Percentiles rank a stretch among this genome's conserved stretches.
Conservation (phyloP, 805 yeast genomes). For the Saccharomycopsis sp. region DNA sequence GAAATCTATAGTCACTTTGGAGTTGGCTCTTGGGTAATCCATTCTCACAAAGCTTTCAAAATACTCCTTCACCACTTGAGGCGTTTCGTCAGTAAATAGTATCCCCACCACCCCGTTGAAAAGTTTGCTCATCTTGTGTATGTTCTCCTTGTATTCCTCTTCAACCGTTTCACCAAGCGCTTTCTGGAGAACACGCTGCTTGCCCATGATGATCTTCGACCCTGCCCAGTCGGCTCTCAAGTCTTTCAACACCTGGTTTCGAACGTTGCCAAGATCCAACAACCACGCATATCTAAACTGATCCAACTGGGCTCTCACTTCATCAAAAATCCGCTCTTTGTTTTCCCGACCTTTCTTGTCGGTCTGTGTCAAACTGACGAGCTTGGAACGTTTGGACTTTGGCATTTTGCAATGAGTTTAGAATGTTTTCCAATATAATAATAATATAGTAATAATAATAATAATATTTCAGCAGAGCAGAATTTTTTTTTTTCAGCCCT, state of each 20-base stretch:
- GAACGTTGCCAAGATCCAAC: conserved; percentile 78
- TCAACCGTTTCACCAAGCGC: conserved; percentile 83
- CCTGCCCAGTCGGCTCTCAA: conserved; percentile 91
- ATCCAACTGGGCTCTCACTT: conserved; percentile 75
- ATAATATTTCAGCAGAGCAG: too few species aligned
- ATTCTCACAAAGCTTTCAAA: conserved; percentile 67
- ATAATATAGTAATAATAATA: too few species aligned
- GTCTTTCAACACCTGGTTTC: conserved; percentile 92
- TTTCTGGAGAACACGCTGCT: conserved; percentile 85
- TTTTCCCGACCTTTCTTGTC: conserved; percentile 93
- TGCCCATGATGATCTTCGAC: conserved; percentile 81
- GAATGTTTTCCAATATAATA: too few species aligned
- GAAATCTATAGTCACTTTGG: conserved; percentile 74
- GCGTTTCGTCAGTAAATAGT: conserved; percentile 80
- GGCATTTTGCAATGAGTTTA: too few species aligned
- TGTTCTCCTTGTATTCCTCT: conserved; percentile 82
- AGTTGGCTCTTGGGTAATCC: conserved; percentile 87
- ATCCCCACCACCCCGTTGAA: conserved; percentile 79
- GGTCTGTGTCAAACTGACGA: conserved; percentile 90
- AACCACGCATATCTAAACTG: conserved; percentile 75
- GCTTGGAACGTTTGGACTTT: conserved; percentile 92
- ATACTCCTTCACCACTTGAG: conserved; percentile 83
- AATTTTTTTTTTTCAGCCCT: too few species aligned
- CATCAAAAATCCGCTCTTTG: conserved; percentile 86
- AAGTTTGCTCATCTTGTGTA: conserved; percentile 55